Conservation (phyloP, 768 basidiomycete genomes). For the Auriculariales sp. region DNA sequence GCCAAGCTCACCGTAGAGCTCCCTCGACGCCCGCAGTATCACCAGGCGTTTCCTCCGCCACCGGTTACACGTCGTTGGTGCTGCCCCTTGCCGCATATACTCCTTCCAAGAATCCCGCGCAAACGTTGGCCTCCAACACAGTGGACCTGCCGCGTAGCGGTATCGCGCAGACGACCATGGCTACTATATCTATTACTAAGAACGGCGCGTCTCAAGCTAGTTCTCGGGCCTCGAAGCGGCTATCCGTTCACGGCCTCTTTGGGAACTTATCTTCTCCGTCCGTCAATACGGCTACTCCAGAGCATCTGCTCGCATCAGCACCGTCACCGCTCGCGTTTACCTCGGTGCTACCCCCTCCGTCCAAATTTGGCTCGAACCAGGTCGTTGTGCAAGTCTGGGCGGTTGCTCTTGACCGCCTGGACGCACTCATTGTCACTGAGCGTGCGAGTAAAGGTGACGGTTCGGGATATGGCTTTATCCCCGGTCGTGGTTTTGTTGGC, state of each 20-base stretch:
- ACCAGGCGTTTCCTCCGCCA: constrained; percentile 4
- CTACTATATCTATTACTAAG: constrained; percentile 36
- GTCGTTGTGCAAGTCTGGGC: constrained; percentile 83
- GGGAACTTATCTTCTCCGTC: background rate
- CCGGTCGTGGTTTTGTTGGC: constrained; percentile 79
- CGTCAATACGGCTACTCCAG: constrained; percentile 12
- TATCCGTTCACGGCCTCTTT: background rate
- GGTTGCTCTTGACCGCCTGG: constrained; percentile 68
- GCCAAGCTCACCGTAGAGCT: constrained; percentile 13
- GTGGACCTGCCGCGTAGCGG: constrained; percentile 66
- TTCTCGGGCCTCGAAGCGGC: background rate
- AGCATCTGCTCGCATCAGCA: constrained; percentile 16
- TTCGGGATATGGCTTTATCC: constrained; percentile 48
- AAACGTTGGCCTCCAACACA: constrained; percentile 22
- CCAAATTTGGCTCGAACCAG: constrained; percentile 48
- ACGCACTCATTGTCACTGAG: constrained; percentile 50
- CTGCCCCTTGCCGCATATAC: constrained; percentile 30
- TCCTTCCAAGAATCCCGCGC: constrained; percentile 20
- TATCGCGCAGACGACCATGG: constrained; percentile 79
- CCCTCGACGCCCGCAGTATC: constrained; percentile 16
- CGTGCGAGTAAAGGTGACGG: constrained; percentile 13
- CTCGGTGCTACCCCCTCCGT: constrained; percentile 56
- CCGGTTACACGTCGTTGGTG: constrained; percentile 27
- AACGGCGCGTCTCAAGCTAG: constrained; percentile 2
- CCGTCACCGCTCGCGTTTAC: constrained; percentile 45